These are phyloP conservation scores for Lachnellula cervina DNA, from an alignment of 2,329 filamentous ascomycete genomes.

Conservation along the genomic window DNA sequence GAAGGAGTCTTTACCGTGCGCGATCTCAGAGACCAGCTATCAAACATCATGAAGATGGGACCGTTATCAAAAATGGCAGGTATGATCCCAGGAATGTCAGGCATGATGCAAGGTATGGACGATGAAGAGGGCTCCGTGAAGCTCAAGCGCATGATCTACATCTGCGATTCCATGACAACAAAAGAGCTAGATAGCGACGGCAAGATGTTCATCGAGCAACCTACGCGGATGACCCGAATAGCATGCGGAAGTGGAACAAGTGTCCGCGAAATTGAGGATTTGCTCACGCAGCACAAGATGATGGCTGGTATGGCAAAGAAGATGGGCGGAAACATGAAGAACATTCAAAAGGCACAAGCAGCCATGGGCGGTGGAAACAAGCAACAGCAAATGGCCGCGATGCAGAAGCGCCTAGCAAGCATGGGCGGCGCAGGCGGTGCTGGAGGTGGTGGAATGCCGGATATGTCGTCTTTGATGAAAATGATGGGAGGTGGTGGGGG, in stretches of 20 bases:
- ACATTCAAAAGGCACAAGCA: constrained; percentile 89
- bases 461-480: constrained; percentile 85
- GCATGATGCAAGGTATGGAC: constrained; percentile 93
- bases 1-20: constrained; percentile 95
- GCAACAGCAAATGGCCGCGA: constrained; percentile 87
- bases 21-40: constrained; percentile 89
- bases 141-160: constrained; percentile 97
- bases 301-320: constrained; percentile 99
- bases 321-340: constrained; percentile 96
- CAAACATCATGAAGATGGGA: constrained; percentile 99
- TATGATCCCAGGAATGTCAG: constrained; percentile 94
- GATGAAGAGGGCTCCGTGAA: constrained; percentile 94
- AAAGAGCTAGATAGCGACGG: constrained; percentile 95
- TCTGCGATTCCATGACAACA: constrained; percentile 96
- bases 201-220: constrained; percentile 89
- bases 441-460: constrained; percentile 62
- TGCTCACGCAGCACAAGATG: constrained; percentile 97
- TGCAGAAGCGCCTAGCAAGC: constrained; percentile 91
- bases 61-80: constrained; percentile 95
- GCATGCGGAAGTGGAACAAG: constrained; percentile 86
- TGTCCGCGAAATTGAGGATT: constrained; percentile 89
- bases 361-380: constrained; percentile 90
- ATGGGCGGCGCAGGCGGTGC: constrained; percentile 73
- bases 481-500: constrained; percentile 74
- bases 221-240: constrained; percentile 86